Evolutionary conservation across 768 basidiomycete species (phyloP), one percentile per base, ranked within the genome.

Genomic region (Leccinum pellstonianum): DNA sequence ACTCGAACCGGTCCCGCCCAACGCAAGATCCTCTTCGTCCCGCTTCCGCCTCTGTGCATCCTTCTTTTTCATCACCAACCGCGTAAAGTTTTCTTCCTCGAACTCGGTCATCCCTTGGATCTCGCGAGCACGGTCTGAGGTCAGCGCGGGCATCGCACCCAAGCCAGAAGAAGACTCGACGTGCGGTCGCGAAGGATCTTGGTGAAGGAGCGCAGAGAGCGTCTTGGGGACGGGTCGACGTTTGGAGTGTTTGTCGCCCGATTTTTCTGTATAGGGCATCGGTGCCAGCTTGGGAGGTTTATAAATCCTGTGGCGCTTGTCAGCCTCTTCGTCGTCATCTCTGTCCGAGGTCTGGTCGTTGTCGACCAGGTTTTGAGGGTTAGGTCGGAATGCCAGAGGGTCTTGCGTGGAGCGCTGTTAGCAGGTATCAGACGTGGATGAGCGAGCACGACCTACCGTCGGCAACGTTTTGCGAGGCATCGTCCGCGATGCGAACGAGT

Each of bases 81-180:
- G 87, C 38, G 90, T 91, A 76, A 98, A 93, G 73, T 96, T 95
- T 50, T 93, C 93, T 71, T 96, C 94, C 76, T 98, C 96, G 72
- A 92, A 98, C 62, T 93, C 87, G 54, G 83, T 85, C 75, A 97
- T 84, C 6, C 86, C 83, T 64, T 86, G 83, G 56, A 98, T 80
- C 68, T 95, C 89, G 17, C 86, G 83, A 10, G 91, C 91, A 21
- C 94, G 88, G 25, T 81, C 81, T 11, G 81, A 80, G 10, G 77
- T 72, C 12, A 86, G 72, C 4, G 84, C 73, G 6, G 86, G 83
- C 27, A 81, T 80, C 17, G 80, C 78, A 12, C 91, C 88, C 8
- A 93, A 76, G 11, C 91, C 91, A 12, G 89, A 82, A 0, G 87
- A 83, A 9, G 89, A 83, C 70, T 93, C 91, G 21, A 81, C 61